Conservation (phyloP, 1,284 basidiomycete genomes). For the Cryptococcus wingfieldii region DNA sequence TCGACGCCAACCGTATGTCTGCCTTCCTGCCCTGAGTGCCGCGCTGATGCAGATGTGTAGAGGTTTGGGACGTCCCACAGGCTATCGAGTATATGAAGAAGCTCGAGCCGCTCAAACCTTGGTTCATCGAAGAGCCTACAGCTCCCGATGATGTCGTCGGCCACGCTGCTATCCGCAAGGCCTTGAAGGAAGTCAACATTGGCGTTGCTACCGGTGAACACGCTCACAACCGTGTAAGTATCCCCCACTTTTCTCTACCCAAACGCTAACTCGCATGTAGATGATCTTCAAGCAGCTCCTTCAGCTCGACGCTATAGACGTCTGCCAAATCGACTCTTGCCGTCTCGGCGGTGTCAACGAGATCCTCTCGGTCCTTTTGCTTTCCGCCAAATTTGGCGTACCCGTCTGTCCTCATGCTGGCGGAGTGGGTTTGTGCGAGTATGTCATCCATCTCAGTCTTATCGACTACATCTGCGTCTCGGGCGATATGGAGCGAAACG, state of each 20-base stretch:
- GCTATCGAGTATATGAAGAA: constrained; percentile 86
- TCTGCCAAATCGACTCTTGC: constrained; percentile 94
- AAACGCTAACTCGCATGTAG: constrained; percentile 13
- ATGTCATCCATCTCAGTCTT: constrained; percentile 59
- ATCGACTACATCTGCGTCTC: constrained; percentile 92
- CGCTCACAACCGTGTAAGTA: constrained; percentile 69
- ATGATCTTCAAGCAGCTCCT: constrained; percentile 97
- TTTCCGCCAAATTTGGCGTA: constrained; percentile 81
- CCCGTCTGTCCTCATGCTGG: constrained; percentile 93
- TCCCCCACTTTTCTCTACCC: neutral
- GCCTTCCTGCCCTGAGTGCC: neutral
- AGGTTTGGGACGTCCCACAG: constrained; percentile 88
- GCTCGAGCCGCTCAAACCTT: constrained; percentile 79
- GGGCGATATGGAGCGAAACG: constrained; percentile 87
- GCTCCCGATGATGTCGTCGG: constrained; percentile 77
- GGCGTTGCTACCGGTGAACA: constrained; percentile 96
- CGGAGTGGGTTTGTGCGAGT: constrained; percentile 91
- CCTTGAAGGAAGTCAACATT: constrained; percentile 73
- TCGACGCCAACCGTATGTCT: constrained; percentile 79
- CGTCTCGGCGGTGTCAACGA: constrained; percentile 89
- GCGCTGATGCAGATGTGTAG: constrained; percentile 13
- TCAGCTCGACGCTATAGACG: constrained; percentile 88
- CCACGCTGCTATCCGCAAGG: constrained; percentile 54
- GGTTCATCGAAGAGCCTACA: constrained; percentile 96
- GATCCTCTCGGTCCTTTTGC: constrained; percentile 84